Percentiles rank a stretch among this genome's conserved stretches.
phyloP scores from a whole-genome alignment of 768 basidiomycete species.

The Nidularia pulvinata region DNA sequence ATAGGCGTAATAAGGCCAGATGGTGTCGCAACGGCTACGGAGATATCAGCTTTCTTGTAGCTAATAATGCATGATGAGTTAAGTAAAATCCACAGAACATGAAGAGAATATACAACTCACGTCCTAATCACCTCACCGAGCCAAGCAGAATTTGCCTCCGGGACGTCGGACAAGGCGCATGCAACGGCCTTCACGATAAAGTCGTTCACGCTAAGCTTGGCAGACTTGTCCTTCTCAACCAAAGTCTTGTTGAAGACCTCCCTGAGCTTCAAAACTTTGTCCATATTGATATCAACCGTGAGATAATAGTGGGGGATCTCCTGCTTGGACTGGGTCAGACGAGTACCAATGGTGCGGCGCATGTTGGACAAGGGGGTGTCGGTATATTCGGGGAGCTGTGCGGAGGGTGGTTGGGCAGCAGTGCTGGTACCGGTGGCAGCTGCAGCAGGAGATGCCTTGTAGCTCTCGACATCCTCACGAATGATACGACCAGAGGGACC shows the following conservation, averaged over 20 bases:
- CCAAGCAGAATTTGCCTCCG: slow-evolving; percentile 98
- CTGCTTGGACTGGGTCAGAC: slow-evolving; percentile 92
- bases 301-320: slow-evolving; percentile 97
- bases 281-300: slow-evolving; percentile 96
- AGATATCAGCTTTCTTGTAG: slow-evolving; percentile 98
- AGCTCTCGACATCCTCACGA: slow-evolving; percentile 93
- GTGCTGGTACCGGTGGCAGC: slow-evolving; percentile 37
- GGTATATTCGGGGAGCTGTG: slow-evolving; percentile 69
- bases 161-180: slow-evolving; percentile 91
- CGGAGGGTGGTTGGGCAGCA: slow-evolving; percentile 44
- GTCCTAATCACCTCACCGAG: slow-evolving; percentile 93
- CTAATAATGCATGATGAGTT: slow-evolving; percentile 28
- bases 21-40: slow-evolving; percentile 95
- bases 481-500: slow-evolving; percentile 95
- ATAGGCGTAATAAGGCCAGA: slow-evolving; percentile 98
- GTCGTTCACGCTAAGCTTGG: slow-evolving; percentile 97
- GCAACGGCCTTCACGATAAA: slow-evolving; percentile 96
- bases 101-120: slow-evolving; percentile 43
- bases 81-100: slow-evolving; percentile 1
- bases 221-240: slow-evolving; percentile 83
- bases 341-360: slow-evolving; percentile 89
- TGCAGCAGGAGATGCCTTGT: slow-evolving; percentile 55
- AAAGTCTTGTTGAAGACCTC: slow-evolving; percentile 94
- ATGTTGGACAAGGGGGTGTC: slow-evolving; percentile 94
- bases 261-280: slow-evolving; percentile 90